Evolutionary conservation across 306 rosid species (phyloP), one percentile per base, ranked within the genome.

Genomic region (Delonix regia): DNA sequence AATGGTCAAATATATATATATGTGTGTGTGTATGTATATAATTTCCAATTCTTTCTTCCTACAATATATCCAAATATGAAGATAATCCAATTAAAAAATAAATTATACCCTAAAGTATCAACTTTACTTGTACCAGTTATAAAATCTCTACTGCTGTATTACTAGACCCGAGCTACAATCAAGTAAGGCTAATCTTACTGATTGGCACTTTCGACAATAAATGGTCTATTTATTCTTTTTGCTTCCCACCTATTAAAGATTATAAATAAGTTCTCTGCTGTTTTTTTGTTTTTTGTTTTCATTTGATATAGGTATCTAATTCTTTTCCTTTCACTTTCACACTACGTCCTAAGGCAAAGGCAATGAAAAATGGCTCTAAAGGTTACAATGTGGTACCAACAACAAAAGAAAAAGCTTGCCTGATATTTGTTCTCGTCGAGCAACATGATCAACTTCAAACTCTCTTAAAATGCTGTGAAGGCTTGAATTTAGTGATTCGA

Each of bases 81-180:
- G n/a, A n/a, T n/a, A n/a, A n/a, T n/a, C n/a, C n/a, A n/a, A n/a
- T n/a, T n/a, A n/a, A n/a, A n/a, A n/a, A n/a, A n/a, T n/a, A n/a
- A n/a, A n/a, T n/a, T n/a, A n/a, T n/a, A n/a, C n/a, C n/a, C n/a
- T n/a, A n/a, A n/a, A n/a, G n/a, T n/a, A n/a, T n/a, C n/a, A n/a
- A n/a, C n/a, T n/a, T n/a, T n/a, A n/a, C n/a, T n/a, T n/a, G n/a
- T n/a, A n/a, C n/a, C n/a, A n/a, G n/a, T n/a, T n/a, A n/a, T n/a
- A n/a, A n/a, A n/a, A n/a, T n/a, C n/a, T n/a, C n/a, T n/a, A n/a
- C 93, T 85, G 97, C 99, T 74, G 93, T 78, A 98, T 95, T 45
- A 93, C 93, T 13, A 85, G 96, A 84, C 99, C 98, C 0, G 98
- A 95, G 85, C 85, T 95, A 39, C 88, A 97, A 79, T 86, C 98